A percentile compares a stretch with the other conserved stretches of the same genome.
Evolutionary conservation across 2,329 filamentous ascomycete genomes (phyloP).

Genomic region (Aureobasidium sp.): DNA sequence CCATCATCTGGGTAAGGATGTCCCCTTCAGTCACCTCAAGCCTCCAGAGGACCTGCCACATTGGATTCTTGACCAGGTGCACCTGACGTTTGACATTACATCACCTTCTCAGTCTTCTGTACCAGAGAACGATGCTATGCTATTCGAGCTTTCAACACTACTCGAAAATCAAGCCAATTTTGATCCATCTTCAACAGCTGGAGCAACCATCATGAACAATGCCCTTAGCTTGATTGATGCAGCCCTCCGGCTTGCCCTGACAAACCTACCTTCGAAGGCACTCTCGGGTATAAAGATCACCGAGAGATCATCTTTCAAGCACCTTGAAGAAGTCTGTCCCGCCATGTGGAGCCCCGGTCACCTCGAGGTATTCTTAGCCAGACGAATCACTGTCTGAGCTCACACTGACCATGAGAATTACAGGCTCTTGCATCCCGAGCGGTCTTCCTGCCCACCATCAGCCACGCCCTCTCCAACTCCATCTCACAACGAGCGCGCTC

Average conservation of each 20-base stretch:
- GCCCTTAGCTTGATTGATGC: conserved; percentile 22
- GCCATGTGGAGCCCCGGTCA: conserved; percentile 33
- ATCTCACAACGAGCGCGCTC: conserved; percentile 12
- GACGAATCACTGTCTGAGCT: conserved; percentile 12
- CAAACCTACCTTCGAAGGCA: conserved; percentile 21
- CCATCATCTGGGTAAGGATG: conserved; percentile 22
- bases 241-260: conserved; percentile 30
- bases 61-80: conserved; percentile 24
- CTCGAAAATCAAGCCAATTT: neutral
- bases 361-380: conserved; percentile 21
- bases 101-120: neutral
- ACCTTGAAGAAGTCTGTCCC: conserved; percentile 32
- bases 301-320: conserved; percentile 26
- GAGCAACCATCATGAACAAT: neutral
- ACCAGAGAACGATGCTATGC: neutral
- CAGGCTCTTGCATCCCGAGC: conserved; percentile 28
- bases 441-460: conserved; percentile 32
- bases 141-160: neutral
- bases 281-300: conserved; percentile 24
- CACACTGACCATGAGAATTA: neutral
- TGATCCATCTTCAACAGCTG: neutral
- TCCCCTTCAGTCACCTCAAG: conserved; percentile 23
- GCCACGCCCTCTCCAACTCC: conserved; percentile 25
- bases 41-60: conserved; percentile 25
- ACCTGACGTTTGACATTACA: conserved; percentile 21